A percentile compares a stretch with the other conserved stretches of the same genome.
These are phyloP conservation scores for Trichoderma afroharzianum DNA, from an alignment of 2,329 filamentous ascomycete genomes.

Conservation along the genomic window DNA sequence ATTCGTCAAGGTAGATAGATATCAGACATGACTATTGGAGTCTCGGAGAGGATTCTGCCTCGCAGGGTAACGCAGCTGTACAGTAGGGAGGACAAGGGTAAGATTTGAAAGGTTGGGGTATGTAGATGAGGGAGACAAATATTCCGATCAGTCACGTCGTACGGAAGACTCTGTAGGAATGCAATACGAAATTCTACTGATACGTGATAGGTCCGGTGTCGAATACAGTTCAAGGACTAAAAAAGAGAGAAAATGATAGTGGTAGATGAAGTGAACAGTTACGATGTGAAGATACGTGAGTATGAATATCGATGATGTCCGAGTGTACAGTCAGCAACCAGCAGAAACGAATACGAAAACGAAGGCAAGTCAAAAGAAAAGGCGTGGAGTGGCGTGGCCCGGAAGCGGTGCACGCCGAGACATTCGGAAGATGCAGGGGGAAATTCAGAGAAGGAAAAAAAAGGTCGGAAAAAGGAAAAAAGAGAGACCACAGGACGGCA, in stretches of 20 bases:
- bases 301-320: neutral
- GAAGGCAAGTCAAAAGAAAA: neutral
- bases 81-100: neutral
- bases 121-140: neutral
- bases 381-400: neutral
- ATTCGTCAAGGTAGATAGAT: neutral
- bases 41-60: neutral
- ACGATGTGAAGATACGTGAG: neutral
- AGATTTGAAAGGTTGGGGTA: neutral
- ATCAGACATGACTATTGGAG: neutral
- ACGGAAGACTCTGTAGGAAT: neutral
- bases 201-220: neutral
- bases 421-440: neutral
- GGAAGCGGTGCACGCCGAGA: neutral
- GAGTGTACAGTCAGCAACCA: neutral
- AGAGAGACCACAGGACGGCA: neutral
- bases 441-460: neutral
- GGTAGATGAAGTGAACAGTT: no score
- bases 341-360: slow-evolving; percentile 9
- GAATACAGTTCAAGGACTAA: neutral
- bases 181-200: neutral
- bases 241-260: neutral
- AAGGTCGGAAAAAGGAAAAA: neutral
- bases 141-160: neutral
- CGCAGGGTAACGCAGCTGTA: neutral